These are phyloP conservation scores for Komagataella pseudopastoris DNA, from an alignment of 805 yeast genomes.

Conservation along the genomic window DNA sequence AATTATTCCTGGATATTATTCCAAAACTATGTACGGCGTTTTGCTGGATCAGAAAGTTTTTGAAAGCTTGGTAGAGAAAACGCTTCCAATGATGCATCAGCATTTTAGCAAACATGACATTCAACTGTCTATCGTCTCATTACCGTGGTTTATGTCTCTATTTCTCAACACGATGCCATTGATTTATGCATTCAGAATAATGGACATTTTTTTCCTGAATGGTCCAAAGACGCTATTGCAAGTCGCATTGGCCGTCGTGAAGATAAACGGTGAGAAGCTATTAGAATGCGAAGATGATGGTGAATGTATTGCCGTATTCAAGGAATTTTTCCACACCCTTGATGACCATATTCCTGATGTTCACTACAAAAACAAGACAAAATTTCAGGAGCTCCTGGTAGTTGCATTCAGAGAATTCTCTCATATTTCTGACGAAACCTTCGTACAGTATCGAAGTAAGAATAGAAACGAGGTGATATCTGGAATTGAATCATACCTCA, in stretches of 20 bases:
- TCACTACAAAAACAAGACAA: constrained; percentile 54
- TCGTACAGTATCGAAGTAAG: constrained; percentile 54
- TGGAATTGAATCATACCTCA: constrained; percentile 83
- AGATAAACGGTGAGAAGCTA: constrained; percentile 77
- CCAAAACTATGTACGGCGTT: constrained; percentile 96
- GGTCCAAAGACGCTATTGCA: constrained; percentile 87
- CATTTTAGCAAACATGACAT: constrained; percentile 73
- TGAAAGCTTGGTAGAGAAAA: constrained; percentile 77
- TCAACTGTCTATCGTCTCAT: constrained; percentile 81
- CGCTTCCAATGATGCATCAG: constrained; percentile 80
- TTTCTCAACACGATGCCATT: constrained; percentile 91
- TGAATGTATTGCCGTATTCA: constrained; percentile 71
- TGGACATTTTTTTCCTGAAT: constrained; percentile 81
- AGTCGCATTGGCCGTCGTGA: constrained; percentile 82
- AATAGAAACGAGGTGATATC: constrained; percentile 67
- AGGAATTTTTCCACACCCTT: constrained; percentile 64
- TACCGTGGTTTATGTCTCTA: constrained; percentile 92
- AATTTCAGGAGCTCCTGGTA: constrained; percentile 81
- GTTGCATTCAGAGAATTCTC: constrained; percentile 88
- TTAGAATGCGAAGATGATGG: constrained; percentile 84
- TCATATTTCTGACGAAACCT: constrained; percentile 61
- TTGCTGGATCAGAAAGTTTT: constrained; percentile 87
- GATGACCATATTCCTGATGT: constrained; percentile 69
- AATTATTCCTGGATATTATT: constrained; percentile 89
- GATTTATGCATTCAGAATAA: constrained; percentile 80